A percentile compares a stretch with the other conserved stretches of the same genome.
phyloP scores from a whole-genome alignment of 805 yeast species.

The Ogataea nonfermentans region DNA sequence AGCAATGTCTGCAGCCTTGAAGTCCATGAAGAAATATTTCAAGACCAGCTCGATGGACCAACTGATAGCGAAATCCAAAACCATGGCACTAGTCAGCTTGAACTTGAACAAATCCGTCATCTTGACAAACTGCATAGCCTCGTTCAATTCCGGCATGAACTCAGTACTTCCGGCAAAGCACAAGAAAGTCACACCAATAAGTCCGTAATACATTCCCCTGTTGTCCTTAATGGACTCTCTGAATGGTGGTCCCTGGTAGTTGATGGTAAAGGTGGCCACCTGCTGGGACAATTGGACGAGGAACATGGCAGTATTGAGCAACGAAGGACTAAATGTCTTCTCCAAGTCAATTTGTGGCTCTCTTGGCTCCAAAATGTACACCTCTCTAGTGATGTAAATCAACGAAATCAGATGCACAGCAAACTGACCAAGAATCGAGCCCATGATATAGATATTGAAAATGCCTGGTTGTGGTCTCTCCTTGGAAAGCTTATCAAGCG shows the following conservation, averaged over 20 bases:
- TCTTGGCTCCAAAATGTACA: constrained; percentile 87
- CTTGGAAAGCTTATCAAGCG: constrained; percentile 82
- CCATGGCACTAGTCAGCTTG: constrained; percentile 69
- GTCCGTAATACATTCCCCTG: constrained; percentile 95
- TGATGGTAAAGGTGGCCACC: constrained; percentile 95
- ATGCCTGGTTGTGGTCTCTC: constrained; percentile 98
- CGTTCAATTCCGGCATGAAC: constrained; percentile 90
- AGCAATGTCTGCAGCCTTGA: constrained; percentile 90
- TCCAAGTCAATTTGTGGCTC: constrained; percentile 88
- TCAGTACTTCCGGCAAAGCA: constrained; percentile 93
- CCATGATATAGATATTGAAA: constrained; percentile 94
- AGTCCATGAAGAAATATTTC: constrained; percentile 86
- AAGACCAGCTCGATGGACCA: constrained; percentile 78
- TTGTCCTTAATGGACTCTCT: constrained; percentile 87
- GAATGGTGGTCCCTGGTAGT: constrained; percentile 96
- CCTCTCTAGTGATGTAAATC: constrained; percentile 78
- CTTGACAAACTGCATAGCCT: constrained; percentile 87
- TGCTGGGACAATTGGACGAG: constrained; percentile 93
- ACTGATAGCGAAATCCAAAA: constrained; percentile 72
- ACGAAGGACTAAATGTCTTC: constrained; percentile 81
- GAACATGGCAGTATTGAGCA: constrained; percentile 94
- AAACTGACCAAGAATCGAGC: constrained; percentile 94
- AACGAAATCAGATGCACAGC: constrained; percentile 85
- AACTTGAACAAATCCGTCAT: constrained; percentile 73
- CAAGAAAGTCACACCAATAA: constrained; percentile 83